These are phyloP conservation scores for Ilyonectria mors-panacis DNA, from an alignment of 2,329 filamentous ascomycete genomes.

Conservation along the genomic window DNA sequence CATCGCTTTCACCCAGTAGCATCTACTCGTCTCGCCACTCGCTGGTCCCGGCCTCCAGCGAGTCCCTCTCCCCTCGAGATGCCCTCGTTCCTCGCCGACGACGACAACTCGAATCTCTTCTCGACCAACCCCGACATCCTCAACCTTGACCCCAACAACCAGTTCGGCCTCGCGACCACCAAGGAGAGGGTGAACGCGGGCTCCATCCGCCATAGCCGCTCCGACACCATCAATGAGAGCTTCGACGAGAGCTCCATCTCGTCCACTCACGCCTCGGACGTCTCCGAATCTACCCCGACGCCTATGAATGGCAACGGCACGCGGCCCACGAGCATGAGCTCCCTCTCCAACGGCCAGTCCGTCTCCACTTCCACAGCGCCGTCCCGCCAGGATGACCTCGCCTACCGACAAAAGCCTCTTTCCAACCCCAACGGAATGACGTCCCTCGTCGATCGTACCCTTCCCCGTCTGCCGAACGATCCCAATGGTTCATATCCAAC, in stretches of 20 bases:
- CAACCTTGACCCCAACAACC: slow-evolving; percentile 59
- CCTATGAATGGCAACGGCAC: slow-evolving; percentile 61
- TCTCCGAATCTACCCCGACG: slow-evolving; percentile 61
- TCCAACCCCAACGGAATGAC: slow-evolving; percentile 50
- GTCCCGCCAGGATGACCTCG: slow-evolving; percentile 48
- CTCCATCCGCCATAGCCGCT: slow-evolving; percentile 57
- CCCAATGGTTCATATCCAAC: slow-evolving; percentile 39
- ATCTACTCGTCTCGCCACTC: slow-evolving; percentile 44
- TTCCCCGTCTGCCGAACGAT: slow-evolving; percentile 37
- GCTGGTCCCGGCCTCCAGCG: slow-evolving; percentile 42
- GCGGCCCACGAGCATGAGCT: slow-evolving; percentile 70
- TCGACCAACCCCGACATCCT: slow-evolving; percentile 60
- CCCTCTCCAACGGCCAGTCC: slow-evolving; percentile 70
- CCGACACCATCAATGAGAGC: slow-evolving; percentile 65
- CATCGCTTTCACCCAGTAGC: slow-evolving; percentile 45
- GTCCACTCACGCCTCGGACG: slow-evolving; percentile 67
- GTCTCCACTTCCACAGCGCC: slow-evolving; percentile 50
- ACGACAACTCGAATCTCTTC: slow-evolving; percentile 60
- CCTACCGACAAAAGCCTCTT: slow-evolving; percentile 41
- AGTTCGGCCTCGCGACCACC: slow-evolving; percentile 52
- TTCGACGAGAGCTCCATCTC: slow-evolving; percentile 69
- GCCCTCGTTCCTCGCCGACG: slow-evolving; percentile 69
- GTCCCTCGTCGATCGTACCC: slow-evolving; percentile 50
- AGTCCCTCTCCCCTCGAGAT: slow-evolving; percentile 57
- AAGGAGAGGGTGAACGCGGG: slow-evolving; percentile 56